Evolutionary conservation across 768 basidiomycete species (phyloP), one percentile per base, ranked within the genome.

Genomic region (Daedalea quercina): DNA sequence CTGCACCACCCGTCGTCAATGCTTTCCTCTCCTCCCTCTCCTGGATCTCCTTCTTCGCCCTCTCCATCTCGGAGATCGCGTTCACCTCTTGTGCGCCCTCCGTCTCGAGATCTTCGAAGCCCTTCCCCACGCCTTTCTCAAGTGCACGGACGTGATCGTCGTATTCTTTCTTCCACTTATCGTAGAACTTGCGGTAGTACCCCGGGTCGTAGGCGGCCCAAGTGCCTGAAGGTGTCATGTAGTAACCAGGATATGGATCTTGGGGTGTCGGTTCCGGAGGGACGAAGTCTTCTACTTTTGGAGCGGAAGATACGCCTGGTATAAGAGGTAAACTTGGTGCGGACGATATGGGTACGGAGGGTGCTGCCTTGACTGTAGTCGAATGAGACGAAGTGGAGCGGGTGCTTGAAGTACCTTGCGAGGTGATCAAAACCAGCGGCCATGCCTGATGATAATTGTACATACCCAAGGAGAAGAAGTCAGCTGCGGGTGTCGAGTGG

Each of bases 171-270:
- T 87, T 74, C 90, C 89, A 92, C 62, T 81, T 84, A 52, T 80
- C 76, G 60, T 81, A 74, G 65, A 85, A 87, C 44, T 72, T 76
- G 19, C 73, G 74, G 60, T 87, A 93, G 66, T 87, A 89, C 31
- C 63, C 75, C 0, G 79, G 67, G 48, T 93, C 88, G 62, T 92
- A 76, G 0, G 83, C 80, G 23, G 80, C 85, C 82, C 90, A 94
- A 31, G 76, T 67, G 17, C 91, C 91, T 7, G 87, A 85, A 0
- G 91, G 89, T 19, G 87, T 76, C 50, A 85, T 82, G 60, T 93
- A 92, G 70, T 93, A 94, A 6, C 91, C 91, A 0, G 91, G 91
- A 65, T 91, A 90, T 15, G 80, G 79, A 62, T 93, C 91, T 8
- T 74, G 73, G 3, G 80, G 78, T 6, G 82, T 85, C 1, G 91